These are phyloP conservation scores for Hypomyces perniciosus DNA, from an alignment of 2,329 filamentous ascomycete genomes.

Conservation along the genomic window DNA sequence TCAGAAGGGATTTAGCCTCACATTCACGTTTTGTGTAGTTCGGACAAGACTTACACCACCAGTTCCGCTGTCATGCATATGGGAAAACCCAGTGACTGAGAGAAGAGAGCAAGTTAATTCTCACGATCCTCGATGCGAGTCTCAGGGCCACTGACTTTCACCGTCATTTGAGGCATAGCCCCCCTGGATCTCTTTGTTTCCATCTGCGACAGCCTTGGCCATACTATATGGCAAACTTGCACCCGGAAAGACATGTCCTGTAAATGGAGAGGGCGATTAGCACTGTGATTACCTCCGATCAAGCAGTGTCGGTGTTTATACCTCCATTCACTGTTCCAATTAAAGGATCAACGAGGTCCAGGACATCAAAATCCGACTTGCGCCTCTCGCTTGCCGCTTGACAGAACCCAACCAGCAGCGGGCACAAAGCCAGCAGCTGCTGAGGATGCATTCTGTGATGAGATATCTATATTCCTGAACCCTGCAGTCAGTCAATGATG, in stretches of 20 bases:
- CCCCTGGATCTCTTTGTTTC: constrained; percentile 36
- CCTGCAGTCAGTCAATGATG: background rate
- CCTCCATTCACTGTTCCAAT: constrained; percentile 56
- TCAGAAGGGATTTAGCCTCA: background rate
- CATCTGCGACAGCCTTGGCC: constrained; percentile 22
- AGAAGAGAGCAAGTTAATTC: background rate
- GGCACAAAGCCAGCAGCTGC: constrained; percentile 8
- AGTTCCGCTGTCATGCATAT: constrained; percentile 41
- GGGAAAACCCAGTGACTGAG: constrained; percentile 44
- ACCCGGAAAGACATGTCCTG: constrained; percentile 45
- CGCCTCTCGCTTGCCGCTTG: constrained; percentile 3
- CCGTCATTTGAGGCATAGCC: constrained; percentile 43
- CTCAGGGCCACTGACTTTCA: constrained; percentile 3
- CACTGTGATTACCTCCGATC: no score
- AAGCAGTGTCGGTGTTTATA: constrained; percentile 12
- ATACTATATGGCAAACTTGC: constrained; percentile 41
- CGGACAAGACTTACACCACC: constrained; percentile 15
- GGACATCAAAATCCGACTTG: constrained; percentile 8
- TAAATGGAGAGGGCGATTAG: background rate
- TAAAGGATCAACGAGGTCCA: constrained; percentile 47
- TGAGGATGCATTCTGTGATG: constrained; percentile 3
- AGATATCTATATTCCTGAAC: background rate
- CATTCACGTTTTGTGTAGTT: background rate
- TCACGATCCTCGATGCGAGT: background rate
- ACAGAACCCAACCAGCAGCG: constrained; percentile 3